A percentile compares a stretch with the other conserved stretches of the same genome.
These are phyloP conservation scores for Sugiyamaella xylanicola DNA, from an alignment of 1,139 yeast species.

Conservation along the genomic window DNA sequence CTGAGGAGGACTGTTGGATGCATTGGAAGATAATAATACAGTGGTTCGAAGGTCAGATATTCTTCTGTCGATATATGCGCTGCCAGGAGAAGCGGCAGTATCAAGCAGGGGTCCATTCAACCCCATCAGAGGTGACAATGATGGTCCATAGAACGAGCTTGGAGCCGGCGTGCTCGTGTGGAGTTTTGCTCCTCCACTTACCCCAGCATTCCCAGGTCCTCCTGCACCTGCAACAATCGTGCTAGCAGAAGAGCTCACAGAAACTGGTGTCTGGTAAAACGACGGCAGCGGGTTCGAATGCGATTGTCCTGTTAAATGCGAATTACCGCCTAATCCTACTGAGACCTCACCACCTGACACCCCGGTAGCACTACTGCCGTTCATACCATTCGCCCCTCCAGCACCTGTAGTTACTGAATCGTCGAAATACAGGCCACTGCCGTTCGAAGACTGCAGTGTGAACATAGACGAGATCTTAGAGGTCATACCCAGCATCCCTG, in stretches of 20 bases:
- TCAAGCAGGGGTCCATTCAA: constrained; percentile 18
- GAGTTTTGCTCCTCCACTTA: neutral
- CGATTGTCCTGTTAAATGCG: neutral
- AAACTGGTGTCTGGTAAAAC: neutral
- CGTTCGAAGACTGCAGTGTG: constrained; percentile 11
- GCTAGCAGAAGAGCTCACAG: neutral
- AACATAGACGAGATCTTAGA: constrained; percentile 15
- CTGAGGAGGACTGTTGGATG: constrained; percentile 10
- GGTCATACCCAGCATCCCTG: constrained; percentile 19
- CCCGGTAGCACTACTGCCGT: neutral
- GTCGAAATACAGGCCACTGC: constrained; percentile 19
- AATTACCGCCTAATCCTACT: neutral
- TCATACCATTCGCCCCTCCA: neutral
- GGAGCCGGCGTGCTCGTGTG: constrained; percentile 18
- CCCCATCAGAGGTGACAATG: constrained; percentile 18
- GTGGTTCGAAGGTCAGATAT: constrained; percentile 30
- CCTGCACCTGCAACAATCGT: neutral
- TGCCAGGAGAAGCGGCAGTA: constrained; percentile 19
- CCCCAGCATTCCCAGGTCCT: neutral
- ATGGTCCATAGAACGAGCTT: constrained; percentile 19
- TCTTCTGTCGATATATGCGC: constrained; percentile 26
- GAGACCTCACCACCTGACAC: neutral
- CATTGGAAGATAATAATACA: constrained; percentile 16
- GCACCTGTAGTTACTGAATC: constrained; percentile 4
- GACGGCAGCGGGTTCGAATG: neutral